Evolutionary conservation across 106 monocot genomes (phyloP).

Genomic region (Apostasia ramifera): DNA sequence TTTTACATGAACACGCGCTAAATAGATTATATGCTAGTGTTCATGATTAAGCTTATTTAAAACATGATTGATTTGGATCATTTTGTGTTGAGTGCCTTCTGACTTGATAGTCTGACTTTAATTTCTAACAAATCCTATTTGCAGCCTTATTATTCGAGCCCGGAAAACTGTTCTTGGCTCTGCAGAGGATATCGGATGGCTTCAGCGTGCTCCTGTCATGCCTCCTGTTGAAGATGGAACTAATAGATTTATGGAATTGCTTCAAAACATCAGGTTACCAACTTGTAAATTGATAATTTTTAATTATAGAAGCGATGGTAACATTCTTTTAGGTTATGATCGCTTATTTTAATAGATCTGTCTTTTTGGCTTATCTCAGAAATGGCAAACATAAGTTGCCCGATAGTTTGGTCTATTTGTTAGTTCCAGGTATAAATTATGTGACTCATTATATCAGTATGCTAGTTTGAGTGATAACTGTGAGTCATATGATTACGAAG

Average conservation of each 20-base stretch:
- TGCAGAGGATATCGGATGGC: slow-evolving; percentile 92
- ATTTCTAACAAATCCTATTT: slow-evolving; percentile 9
- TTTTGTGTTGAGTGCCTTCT: neutral
- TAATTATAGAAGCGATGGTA: neutral
- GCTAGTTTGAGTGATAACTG: neutral
- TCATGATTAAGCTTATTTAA: too few species aligned
- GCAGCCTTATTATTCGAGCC: slow-evolving; percentile 68
- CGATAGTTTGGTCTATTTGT: slow-evolving; percentile 80
- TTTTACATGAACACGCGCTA: too few species aligned
- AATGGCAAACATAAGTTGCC: slow-evolving; percentile 81
- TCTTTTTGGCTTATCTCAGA: slow-evolving; percentile 28
- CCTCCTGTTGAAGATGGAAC: slow-evolving; percentile 85
- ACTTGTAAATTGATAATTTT: neutral
- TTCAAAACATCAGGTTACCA: slow-evolving; percentile 63
- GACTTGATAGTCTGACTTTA: too few species aligned
- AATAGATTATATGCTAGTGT: too few species aligned
- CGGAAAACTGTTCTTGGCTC: slow-evolving; percentile 87
- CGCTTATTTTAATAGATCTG: neutral
- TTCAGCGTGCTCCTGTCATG: slow-evolving; percentile 52
- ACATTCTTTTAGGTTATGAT: neutral
- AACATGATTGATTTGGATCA: too few species aligned
- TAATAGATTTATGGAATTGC: slow-evolving; percentile 50
- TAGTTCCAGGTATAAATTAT: slow-evolving; percentile 76
- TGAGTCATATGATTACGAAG: neutral
- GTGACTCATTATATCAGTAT: neutral